Base-by-base conservation (phyloP, 1,284 basidiomycete genomes). In the Pascua sp. region DNA sequence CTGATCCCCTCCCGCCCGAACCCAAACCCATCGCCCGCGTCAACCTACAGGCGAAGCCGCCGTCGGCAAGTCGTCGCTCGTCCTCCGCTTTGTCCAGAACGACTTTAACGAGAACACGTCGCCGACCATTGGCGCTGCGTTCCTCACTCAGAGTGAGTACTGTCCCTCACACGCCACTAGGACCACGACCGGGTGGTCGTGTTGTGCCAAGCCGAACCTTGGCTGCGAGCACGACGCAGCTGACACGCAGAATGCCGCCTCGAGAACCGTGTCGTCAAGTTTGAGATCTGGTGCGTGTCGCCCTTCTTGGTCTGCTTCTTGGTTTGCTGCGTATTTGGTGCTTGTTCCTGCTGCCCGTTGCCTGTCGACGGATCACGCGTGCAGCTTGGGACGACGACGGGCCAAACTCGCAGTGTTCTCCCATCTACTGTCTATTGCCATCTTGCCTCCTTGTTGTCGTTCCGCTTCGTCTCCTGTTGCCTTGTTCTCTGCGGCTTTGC, bases 31-130 rank as follows among this genome's bases (percentile, higher is more conserved):
- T 32, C 36, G 11, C n/a, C 38, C 37, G 24, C 40, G 40, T 32
- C 10, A 37, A n/a, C 24, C 49, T 36, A 43, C 72, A 95, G 91
- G 95, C 67, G 96, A 98, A 82, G 93, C 95, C 60, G 95, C 96
- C 57, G 96, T 99, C 55, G 96, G 96, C 64, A 99, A 99, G 82
- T 97, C 94, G n/a, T 98, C 94, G 32, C 87, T 99, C 57, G 96
- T 98, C 42, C 85, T 98, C 61, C 88, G 96, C 77, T 99, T 99
- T 75, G 94, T 97, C 76, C 67, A 69, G 59, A 73, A 68, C 57
- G 63, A 76, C 58, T 77, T 77, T 56, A 75, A 74, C 64, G 76
- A 75, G 62, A 76, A 78, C 66, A 78, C 76, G 42, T 71, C 67
- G 73, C 96, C 96, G 12, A 99, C 96, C 17, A 99, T 98, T 71